A percentile compares a stretch with the other conserved stretches of the same genome.
Conservation (phyloP, 2,329 filamentous ascomycete genomes). For the Emericellopsis cladophorae region DNA sequence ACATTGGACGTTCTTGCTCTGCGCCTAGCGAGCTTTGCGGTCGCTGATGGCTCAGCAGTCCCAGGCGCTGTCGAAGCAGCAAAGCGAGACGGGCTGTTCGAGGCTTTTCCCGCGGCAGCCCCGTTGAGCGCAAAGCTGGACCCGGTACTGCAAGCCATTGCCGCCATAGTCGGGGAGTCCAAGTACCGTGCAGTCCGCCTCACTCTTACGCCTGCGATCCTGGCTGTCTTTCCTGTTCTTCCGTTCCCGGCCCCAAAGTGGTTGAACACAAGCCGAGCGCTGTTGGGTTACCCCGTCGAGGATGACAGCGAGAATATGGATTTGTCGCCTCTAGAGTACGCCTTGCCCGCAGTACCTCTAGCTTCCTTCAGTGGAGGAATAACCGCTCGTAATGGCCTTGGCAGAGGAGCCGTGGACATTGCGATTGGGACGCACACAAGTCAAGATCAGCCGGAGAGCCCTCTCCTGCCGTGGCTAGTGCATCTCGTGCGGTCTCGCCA, state of each 20-base stretch:
- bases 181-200: constrained; percentile 64
- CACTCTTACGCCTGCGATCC: constrained; percentile 53
- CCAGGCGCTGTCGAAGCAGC: constrained; percentile 47
- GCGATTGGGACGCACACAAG: constrained; percentile 15
- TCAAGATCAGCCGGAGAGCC: constrained; percentile 51
- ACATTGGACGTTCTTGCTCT: constrained; percentile 69
- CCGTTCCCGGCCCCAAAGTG: constrained; percentile 37
- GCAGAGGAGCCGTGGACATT: not conserved
- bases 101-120: constrained; percentile 49
- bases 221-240: constrained; percentile 53
- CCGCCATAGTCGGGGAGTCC: constrained; percentile 66
- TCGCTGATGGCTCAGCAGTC: constrained; percentile 55
- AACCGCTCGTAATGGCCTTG: constrained; percentile 3
- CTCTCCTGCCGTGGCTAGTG: constrained; percentile 63
- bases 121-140: constrained; percentile 46
- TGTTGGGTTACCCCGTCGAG: constrained; percentile 39
- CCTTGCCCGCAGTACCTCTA: constrained; percentile 44
- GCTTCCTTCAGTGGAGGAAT: constrained; percentile 18
- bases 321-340: constrained; percentile 48
- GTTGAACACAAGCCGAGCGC: constrained; percentile 34
- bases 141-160: constrained; percentile 64
- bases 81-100: constrained; percentile 38
- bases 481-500: constrained; percentile 43
- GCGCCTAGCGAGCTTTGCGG: constrained; percentile 58
- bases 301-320: constrained; percentile 27